Base-by-base conservation (phyloP, 148 eudicot species). In the Camellia sinensis region DNA sequence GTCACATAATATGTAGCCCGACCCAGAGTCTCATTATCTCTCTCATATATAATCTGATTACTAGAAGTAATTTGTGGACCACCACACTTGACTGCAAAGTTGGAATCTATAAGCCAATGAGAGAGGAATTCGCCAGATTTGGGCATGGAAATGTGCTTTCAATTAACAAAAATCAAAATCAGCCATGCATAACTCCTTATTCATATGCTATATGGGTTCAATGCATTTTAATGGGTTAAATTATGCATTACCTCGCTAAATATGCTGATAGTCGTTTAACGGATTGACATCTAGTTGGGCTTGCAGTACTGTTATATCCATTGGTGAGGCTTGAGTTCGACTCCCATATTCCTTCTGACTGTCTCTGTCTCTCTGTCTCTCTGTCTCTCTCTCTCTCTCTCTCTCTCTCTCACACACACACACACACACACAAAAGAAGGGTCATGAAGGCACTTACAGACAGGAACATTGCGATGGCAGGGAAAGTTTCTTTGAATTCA, bases 31-130 rank as follows among this genome's bases (percentile, higher is more conserved):
- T 86, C 87, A 71, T 86, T 83, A 2, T 93, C 97, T 7, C 77
- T 72, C 78, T 92, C 94, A 73, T 88, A 86, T 10, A 80, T 67
- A 74, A 86, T 71, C 77, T 79, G 76, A 22, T 76, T 56, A 37
- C 88, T 79, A 37, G 93, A 76, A 73, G 72, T 88, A 40, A 92
- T 90, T 67, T 71, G 79, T 53, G 80, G 85, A 63, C 99, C 99
- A 71, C 99, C 99, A 76, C 91, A 92, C 45, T 93, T 95, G 40
- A 92, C 48, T 71, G 93, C 88, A 89, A 95, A 92, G 84, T 71
- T 83, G 59, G 84, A 86, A 92, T 86, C 99, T 95, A 93, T 71
- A 84, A 53, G 73, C 41, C 69, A 66, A 50, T 21, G 45, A 6
- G 13, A 41, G 48, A 64, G 72, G 48, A 80, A 67, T 44, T 41